Base-by-base conservation (phyloP, 257 asterid species). In the Solanum appendiculatum region DNA sequence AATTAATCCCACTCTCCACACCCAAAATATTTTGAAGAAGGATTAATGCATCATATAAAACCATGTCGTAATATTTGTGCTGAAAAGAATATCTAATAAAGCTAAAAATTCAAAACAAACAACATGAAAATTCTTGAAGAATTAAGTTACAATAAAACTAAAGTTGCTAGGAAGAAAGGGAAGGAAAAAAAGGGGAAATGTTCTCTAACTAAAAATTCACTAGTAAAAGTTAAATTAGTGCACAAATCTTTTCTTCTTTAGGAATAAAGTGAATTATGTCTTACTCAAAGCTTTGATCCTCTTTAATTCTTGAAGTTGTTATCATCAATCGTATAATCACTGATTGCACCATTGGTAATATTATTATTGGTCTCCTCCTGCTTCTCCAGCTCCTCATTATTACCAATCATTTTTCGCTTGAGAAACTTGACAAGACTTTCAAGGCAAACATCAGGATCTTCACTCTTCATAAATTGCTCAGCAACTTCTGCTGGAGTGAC, bases 401-500 rank as follows among this genome's bases (percentile, higher is more conserved):
- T 56, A 20, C 29, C 37, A 23, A 2, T 86, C 68, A 78, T 89
- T 90, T 90, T 93, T 48, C 70, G 66, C 56, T 88, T 93, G 21
- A 96, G 91, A 85, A 93, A 93, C 25, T 88, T 60, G 12, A 91
- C 63, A 2, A 96, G 78, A 33, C 93, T 93, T 6, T 86, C 85
- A 5, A 96, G 92, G 3, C 90, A 86, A 78, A 74, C 56, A 27
- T 94, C 90, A 6, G 89, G 90, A 85, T 96, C 97, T 48, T 96
- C 98, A 40, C 91, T 90, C 84, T 91, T 93, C 98, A 96, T 92
- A 23, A 96, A 91, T 86, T 93, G 94, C 89, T 95, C 98, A 0
- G 98, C 98, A 36, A 93, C 95, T 60, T 94, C 96, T 2, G 98
- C 98, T 2, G 98, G 98, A 0, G 95, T 94, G 7, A 94, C 89